Conservation (phyloP, 2,329 filamentous ascomycete species). For the Penicillium sp. region DNA sequence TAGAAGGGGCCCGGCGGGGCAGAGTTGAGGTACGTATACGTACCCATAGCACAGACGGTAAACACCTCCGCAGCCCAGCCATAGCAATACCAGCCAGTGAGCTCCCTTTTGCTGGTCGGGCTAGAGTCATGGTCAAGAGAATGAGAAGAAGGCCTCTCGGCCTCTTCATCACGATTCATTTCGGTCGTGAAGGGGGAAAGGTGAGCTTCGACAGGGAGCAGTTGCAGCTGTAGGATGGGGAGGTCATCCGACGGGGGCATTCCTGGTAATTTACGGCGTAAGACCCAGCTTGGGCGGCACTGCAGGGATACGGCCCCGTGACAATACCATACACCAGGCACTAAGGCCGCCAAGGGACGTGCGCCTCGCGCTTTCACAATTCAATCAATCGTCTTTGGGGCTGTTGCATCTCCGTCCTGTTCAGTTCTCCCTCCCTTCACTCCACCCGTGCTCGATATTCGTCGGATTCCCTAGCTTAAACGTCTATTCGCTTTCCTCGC, state of each 20-base stretch:
- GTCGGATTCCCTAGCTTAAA: not conserved
- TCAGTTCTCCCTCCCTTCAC: not conserved
- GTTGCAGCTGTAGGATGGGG: conserved; percentile 14
- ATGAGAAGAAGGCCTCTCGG: conserved; percentile 47
- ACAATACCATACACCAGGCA: conserved; percentile 23
- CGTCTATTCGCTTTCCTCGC: not conserved
- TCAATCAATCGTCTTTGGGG: conserved; percentile 15
- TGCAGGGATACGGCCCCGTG: not conserved
- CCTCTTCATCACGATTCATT: conserved; percentile 40
- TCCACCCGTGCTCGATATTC: not conserved
- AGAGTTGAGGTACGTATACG: conserved; percentile 10
- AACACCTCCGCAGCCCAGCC: conserved; percentile 96
- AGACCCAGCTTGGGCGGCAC: not conserved
- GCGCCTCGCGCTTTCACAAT: conserved; percentile 25
- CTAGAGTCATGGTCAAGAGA: conserved; percentile 86
- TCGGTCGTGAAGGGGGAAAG: not conserved
- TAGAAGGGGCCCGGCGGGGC: not conserved
- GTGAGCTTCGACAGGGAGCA: not conserved
- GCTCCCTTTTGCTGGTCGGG: conserved; percentile 84
- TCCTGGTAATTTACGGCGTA: not conserved
- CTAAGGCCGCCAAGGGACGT: conserved; percentile 21
- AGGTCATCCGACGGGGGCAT: conserved; percentile 20
- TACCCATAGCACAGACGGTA: conserved; percentile 83
- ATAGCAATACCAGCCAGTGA: conserved; percentile 94
- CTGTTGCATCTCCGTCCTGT: conserved; percentile 7